These are phyloP conservation scores for Ceraceosorus guamensis DNA, from an alignment of 1,284 basidiomycete species.

Conservation along the genomic window DNA sequence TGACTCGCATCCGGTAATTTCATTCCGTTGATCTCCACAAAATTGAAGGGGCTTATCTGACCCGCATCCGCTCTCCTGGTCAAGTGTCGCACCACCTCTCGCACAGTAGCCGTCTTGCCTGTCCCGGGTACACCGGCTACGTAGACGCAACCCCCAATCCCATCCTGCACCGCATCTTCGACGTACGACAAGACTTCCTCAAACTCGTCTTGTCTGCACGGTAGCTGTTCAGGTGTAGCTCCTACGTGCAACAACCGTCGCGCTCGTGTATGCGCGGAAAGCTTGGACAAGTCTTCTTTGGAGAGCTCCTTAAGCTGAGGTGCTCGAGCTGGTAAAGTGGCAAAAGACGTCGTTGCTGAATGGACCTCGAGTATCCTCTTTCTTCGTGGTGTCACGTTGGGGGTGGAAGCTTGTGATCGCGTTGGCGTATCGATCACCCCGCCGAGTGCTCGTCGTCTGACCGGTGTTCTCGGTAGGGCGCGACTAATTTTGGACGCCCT, in stretches of 20 bases:
- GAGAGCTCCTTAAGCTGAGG: conserved; percentile 28
- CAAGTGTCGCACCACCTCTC: conserved; percentile 72
- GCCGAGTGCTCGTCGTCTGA: no score
- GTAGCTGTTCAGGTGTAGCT: conserved; percentile 78
- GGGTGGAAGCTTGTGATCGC: neutral
- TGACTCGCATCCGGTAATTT: conserved; percentile 51
- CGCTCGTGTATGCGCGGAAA: conserved; percentile 36
- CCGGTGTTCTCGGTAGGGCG: neutral
- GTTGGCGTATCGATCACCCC: no score
- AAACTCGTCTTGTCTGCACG: conserved; percentile 85
- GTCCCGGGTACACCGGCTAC: conserved; percentile 81
- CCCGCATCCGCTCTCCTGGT: conserved; percentile 47
- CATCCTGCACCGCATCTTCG: conserved; percentile 79
- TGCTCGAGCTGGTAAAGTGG: conserved; percentile 27
- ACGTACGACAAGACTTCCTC: conserved; percentile 68
- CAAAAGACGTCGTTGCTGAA: conserved; percentile 1
- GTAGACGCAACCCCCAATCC: conserved; percentile 92
- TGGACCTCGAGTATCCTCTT: conserved; percentile 2
- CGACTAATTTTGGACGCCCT: neutral
- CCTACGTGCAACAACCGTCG: conserved; percentile 73
- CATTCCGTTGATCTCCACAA: conserved; percentile 96
- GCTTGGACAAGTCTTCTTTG: conserved; percentile 10
- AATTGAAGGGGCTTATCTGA: conserved; percentile 88
- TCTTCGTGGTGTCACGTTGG: conserved; percentile 5
- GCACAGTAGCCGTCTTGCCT: conserved; percentile 87